Base-by-base conservation (phyloP, 2,329 filamentous ascomycete genomes). In the Fonsecaea nubica region DNA sequence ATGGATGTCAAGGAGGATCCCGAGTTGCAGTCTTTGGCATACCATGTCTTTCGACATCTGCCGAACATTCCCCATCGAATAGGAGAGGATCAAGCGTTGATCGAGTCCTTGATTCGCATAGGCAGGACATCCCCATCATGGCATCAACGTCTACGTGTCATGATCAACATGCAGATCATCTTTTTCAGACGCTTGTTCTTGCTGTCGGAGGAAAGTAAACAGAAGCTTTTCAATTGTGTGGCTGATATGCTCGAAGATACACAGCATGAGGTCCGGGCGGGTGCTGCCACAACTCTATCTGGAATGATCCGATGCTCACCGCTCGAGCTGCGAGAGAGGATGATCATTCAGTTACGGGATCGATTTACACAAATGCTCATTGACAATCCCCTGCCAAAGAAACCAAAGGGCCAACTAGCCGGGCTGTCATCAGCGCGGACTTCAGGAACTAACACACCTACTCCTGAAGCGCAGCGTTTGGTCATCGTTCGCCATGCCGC, bases 1-100 rank as follows among this genome's bases (percentile, higher is more conserved):
- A 99, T 99, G 94, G 95, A 99, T 75, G 92, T 99, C 77, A 98
- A 98, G 78, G 95, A 99, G 78, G 95, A 99, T 74, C 93, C 92
- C 0, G 96, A 99, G 78, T 85, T 99, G 1, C 96, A 97, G 83
- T 90, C 91, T 9, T 85, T 97, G 8, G 94, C 95, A 0, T 99
- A 98, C 76, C 93, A 97, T 75, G 95, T 99, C 50, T 99, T 98
- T 82, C 90, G 94, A 6, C 94, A 99, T 75, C 83, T 99, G 15
- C 93, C 95, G 13, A 99, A 99, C 77, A 92, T 99, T 64, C 93
- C 95, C 0, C 94, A 97, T 80, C 89, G 92, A 1, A 86, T 89
- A 36, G 93, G 93, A 65, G 92, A 97, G 77, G 92, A 96, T 73
- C 87, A 87, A 3, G 86, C 87, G 0, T 96, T 99, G 76, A 93